Percentiles rank a stretch among this genome's conserved stretches.
phyloP scores from a whole-genome alignment of 139 green algal genomes.

The Mychonastes homosphaera region DNA sequence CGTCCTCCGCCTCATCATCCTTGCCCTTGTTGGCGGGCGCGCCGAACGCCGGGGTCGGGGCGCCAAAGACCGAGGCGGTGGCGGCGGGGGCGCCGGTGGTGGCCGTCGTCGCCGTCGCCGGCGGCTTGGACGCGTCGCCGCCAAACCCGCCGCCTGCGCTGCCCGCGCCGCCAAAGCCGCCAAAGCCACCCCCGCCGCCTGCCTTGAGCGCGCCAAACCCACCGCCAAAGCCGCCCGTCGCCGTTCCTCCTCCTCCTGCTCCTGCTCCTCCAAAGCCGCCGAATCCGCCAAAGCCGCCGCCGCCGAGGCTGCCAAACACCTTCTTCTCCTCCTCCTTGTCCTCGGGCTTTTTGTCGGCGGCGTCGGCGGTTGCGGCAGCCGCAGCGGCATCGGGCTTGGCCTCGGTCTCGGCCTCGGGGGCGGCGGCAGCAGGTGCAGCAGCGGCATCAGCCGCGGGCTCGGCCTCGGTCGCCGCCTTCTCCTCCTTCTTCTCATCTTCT shows the following conservation, averaged over 20 bases:
- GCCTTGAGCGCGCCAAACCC: not conserved
- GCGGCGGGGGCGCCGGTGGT: constrained; percentile 3
- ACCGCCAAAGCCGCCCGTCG: no score
- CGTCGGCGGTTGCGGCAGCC: not conserved
- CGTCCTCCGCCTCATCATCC: not conserved
- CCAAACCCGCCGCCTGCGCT: not conserved
- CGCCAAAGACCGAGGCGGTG: constrained; percentile 18
- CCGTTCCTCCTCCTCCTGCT: no score
- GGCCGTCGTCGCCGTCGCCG: not conserved
- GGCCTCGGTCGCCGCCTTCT: not conserved
- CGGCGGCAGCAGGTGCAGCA: not conserved
- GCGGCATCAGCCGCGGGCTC: not conserved
- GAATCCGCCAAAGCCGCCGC: not conserved
- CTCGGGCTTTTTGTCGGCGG: not conserved
- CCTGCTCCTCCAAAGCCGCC: not conserved
- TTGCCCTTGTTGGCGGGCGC: constrained; percentile 1
- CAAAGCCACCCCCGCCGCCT: constrained; percentile 6
- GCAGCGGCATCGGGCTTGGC: no score
- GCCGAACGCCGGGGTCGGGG: not conserved
- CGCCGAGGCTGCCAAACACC: constrained; percentile 14
- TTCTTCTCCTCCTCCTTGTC: constrained; percentile 4
- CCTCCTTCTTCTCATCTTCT: constrained; percentile 6
- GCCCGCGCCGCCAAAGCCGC: constrained; percentile 9
- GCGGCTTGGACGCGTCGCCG: not conserved
- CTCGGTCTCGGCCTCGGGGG: not conserved